A percentile compares a stretch with the other conserved stretches of the same genome.
These are phyloP conservation scores for Apiotrichum akiyoshidainum DNA, from an alignment of 1,284 basidiomycete genomes.

Conservation along the genomic window DNA sequence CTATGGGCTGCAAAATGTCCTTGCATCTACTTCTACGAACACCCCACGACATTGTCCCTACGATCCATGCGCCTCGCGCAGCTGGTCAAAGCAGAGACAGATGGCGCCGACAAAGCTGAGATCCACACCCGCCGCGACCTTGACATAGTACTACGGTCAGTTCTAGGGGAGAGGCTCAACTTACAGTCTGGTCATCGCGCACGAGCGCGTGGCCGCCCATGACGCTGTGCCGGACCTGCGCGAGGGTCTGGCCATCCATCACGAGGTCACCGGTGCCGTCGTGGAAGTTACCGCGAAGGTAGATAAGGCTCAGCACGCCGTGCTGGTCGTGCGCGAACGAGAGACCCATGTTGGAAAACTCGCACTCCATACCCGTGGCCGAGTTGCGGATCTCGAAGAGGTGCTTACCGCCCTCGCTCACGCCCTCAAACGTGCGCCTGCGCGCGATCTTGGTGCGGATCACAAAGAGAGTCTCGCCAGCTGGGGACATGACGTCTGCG, in stretches of 20 bases:
- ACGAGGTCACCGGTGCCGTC: constrained; percentile 38
- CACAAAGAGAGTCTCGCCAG: constrained; percentile 36
- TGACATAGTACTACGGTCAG: constrained; percentile 43
- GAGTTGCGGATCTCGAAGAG: constrained; percentile 26
- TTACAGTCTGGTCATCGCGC: constrained; percentile 41
- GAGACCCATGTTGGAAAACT: constrained; percentile 21
- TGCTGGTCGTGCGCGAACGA: neutral
- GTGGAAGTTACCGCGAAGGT: constrained; percentile 40
- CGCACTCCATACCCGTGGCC: neutral
- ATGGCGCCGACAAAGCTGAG: constrained; percentile 50
- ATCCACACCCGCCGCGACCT: constrained; percentile 52
- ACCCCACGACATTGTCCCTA: no score
- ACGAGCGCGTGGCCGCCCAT: constrained; percentile 38
- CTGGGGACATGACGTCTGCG: neutral
- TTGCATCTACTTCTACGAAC: neutral
- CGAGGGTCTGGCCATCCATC: constrained; percentile 25
- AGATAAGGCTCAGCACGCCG: neutral
- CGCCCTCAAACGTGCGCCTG: constrained; percentile 33
- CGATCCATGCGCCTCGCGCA: neutral
- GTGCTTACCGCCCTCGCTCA: constrained; percentile 30
- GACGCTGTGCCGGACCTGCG: constrained; percentile 41
- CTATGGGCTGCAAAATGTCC: no score
- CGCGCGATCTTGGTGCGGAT: constrained; percentile 40
- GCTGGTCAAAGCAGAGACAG: constrained; percentile 52
- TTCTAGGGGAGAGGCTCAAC: constrained; percentile 3